Evolutionary conservation across 1,284 basidiomycete genomes (phyloP), one percentile per base, ranked within the genome.

Genomic region (Thecaphora thlaspeos): DNA sequence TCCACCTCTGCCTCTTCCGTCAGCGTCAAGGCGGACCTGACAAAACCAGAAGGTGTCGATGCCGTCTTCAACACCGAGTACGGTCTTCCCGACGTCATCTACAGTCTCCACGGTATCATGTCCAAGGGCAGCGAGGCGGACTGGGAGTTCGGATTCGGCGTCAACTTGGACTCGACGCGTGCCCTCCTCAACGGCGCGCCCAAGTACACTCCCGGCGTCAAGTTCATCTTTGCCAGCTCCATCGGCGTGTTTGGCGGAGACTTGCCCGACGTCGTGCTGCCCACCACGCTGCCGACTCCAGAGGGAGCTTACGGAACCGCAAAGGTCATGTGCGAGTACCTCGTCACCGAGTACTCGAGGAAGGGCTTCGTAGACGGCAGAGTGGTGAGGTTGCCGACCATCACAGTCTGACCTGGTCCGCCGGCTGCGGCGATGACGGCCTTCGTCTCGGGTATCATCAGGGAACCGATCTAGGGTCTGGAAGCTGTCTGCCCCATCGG

Each of bases 91-190:
- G 30, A 43, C 14, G 56, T 62, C 18, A 62, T 67, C 51, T 67
- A 65, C 53, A 60, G 60, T 9, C 43, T 69, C 40, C 66, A 69
- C 45, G 66, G 66, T 0, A 69, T 69, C 55, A 69, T 69, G 66
- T 59, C 53, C 19, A 55, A 61, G 41, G 66, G 66, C 14, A 41
- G 50, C 21, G 66, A 65, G 26, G 63, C 57, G 22, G 48, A 61
- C 43, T 66, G 59, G 59, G 63, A 69, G 15, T 34, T 62, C 14
- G 66, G 66, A 2, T 55, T 69, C 41, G 36, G 30, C 4, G 53
- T 69, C 48, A 69, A 69, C 44, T 53, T 69, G 22, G 66, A 67
- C 43, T 62, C 59, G 8, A 67, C 63, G 0, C 46, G 53, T 17
- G 28, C 52, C 4, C 46, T 69, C 9, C 50, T 69, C 19, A 60